Percentiles rank a stretch among this genome's conserved stretches.
These are phyloP conservation scores for Choiromyces venosus DNA, from an alignment of 495 filamentous ascomycete genomes.

Conservation along the genomic window DNA sequence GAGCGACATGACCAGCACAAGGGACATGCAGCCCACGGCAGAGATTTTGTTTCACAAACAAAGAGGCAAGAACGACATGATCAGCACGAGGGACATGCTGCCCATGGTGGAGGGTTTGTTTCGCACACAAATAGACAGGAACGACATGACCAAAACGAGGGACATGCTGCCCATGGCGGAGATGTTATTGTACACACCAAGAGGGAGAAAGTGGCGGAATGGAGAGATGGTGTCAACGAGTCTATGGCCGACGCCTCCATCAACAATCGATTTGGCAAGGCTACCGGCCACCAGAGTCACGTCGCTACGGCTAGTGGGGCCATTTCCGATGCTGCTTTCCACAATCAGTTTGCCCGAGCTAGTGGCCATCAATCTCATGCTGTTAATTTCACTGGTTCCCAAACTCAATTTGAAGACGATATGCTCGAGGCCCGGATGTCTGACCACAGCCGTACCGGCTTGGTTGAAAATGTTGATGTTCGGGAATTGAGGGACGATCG, in stretches of 20 bases:
- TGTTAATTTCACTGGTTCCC: constrained; percentile 16
- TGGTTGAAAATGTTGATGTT: constrained; percentile 5
- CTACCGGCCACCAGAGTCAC: constrained; percentile 7
- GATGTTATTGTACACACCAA: constrained; percentile 26
- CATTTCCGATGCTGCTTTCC: constrained; percentile 8
- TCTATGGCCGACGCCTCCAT: constrained; percentile 1
- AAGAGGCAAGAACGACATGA: constrained; percentile 9
- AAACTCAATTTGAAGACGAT: neutral
- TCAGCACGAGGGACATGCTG: constrained; percentile 21
- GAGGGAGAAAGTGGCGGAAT: constrained; percentile 30
- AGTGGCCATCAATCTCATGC: neutral
- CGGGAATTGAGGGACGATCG: constrained; percentile 15
- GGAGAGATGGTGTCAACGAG: constrained; percentile 31
- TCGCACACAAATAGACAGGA: constrained; percentile 23
- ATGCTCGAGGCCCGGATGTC: neutral
- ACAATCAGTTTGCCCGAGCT: constrained; percentile 6
- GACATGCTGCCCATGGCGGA: constrained; percentile 4
- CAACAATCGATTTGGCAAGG: constrained; percentile 8
- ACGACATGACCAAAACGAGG: neutral
- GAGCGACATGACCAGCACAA: constrained; percentile 5
- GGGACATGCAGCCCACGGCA: neutral
- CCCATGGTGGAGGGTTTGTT: constrained; percentile 17
- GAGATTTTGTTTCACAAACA: constrained; percentile 25
- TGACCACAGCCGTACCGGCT: neutral
- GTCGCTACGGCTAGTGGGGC: constrained; percentile 10